These are phyloP conservation scores for Aspergillus affinis DNA, from an alignment of 495 filamentous ascomycete species.

Conservation along the genomic window DNA sequence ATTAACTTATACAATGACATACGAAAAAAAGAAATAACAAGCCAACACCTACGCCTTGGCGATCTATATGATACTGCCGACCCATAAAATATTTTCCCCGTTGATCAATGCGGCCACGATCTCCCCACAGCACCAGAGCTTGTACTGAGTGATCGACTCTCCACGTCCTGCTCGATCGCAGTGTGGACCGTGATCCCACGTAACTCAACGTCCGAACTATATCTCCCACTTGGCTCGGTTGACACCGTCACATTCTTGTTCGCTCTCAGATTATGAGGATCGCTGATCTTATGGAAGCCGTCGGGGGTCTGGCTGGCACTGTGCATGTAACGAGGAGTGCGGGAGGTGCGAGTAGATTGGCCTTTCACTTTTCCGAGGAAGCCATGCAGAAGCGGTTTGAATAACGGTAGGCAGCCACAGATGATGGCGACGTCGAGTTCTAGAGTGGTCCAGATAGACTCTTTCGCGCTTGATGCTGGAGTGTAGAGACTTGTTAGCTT, in stretches of 20 bases:
- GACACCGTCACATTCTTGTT: slow-evolving; percentile 1
- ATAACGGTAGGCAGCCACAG: slow-evolving; percentile 46
- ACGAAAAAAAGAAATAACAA: background rate
- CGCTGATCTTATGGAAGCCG: slow-evolving; percentile 5
- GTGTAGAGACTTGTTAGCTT: background rate
- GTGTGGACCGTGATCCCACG: slow-evolving; percentile 14
- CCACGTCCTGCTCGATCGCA: slow-evolving; percentile 9
- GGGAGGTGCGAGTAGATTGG: background rate
- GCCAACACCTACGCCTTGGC: too few relatives aligned
- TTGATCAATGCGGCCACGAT: background rate
- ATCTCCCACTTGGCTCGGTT: background rate
- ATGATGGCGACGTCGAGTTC: slow-evolving; percentile 52
- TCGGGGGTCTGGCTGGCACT: slow-evolving; percentile 1
- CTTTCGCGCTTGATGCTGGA: slow-evolving; percentile 29
- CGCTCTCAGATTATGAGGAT: slow-evolving; percentile 1
- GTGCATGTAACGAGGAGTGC: background rate
- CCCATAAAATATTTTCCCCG: too few relatives aligned
- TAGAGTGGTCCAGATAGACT: slow-evolving; percentile 50
- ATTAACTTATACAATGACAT: background rate
- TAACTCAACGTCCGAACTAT: background rate
- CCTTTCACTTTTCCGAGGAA: slow-evolving; percentile 4
- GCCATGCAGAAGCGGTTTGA: slow-evolving; percentile 24
- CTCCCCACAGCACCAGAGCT: background rate
- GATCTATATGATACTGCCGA: too few relatives aligned
- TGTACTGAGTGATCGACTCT: slow-evolving; percentile 2